Evolutionary conservation across 345 rosid species (phyloP), one percentile per base, ranked within the genome.

Genomic region (Salix udensis): DNA sequence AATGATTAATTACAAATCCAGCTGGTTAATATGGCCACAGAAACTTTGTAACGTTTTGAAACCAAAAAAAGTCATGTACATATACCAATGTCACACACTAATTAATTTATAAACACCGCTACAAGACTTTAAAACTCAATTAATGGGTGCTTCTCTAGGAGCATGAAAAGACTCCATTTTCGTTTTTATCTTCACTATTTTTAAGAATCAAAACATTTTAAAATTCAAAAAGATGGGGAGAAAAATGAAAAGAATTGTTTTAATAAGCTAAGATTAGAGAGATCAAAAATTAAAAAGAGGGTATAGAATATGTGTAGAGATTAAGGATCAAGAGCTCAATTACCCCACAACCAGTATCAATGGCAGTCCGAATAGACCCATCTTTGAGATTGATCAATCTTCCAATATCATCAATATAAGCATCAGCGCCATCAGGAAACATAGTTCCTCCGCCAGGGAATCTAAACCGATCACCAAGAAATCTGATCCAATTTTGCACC

Each of bases 391-490:
- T 64, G 36, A 81, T 77, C 65, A 81, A 58, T 21, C 74, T 77
- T 14, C 76, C 84, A 26, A 81, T 73, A 34, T 81, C 84, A 65
- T 81, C 84, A 14, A 86, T 84, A 60, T 88, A 88, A 2, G 83
- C 85, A 69, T 81, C 85, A 1, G 91, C 91, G 18, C 88, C 91
- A 42, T 86, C 68, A 37, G 87, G 90, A 78, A 88, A 88, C 85
- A 80, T 82, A 69, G 91, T 88, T 19, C 91, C 91, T 50, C 91
- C 91, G 2, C 87, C 88, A 5, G 91, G 91, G 65, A 88, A 88
- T 66, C 77, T 77, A 64, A 88, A 86, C 31, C 82, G 82, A 21
- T 86, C 84, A 13, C 85, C 88, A 68, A 79, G 82, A 72, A 50
- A 85, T 36, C 73, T 81, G 40, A 88, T 88, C 91, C 91, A 88